A percentile compares a stretch with the other conserved stretches of the same genome.
Evolutionary conservation across 129 eudicot species (phyloP).

Genomic region (Escallonia herrerae): DNA sequence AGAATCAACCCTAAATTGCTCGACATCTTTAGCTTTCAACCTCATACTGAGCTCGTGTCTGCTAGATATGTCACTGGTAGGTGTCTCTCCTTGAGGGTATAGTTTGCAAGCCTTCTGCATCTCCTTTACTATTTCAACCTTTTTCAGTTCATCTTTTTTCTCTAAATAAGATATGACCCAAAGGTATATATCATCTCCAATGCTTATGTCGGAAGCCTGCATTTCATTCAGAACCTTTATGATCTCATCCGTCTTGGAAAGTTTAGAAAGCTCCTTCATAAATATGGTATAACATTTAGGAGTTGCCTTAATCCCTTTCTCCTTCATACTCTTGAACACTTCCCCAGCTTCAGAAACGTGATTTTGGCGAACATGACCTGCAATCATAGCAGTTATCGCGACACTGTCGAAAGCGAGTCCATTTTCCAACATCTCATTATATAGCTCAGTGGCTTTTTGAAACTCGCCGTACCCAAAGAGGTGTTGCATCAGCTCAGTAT

Average conservation of each 20-base stretch:
- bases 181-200: slow-evolving; percentile 33
- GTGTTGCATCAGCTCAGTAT: slow-evolving; percentile 72
- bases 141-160: slow-evolving; percentile 38
- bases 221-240: slow-evolving; percentile 48
- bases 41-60: slow-evolving; percentile 11
- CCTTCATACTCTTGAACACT: slow-evolving; percentile 47
- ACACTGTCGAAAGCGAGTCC: slow-evolving; percentile 55
- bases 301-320: slow-evolving; percentile 51
- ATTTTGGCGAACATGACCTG: slow-evolving; percentile 57
- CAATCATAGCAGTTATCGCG: slow-evolving; percentile 55
- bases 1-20: slow-evolving; percentile 16
- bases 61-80: background rate
- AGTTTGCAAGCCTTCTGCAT: slow-evolving; percentile 17
- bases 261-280: slow-evolving; percentile 66
- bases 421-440: slow-evolving; percentile 44
- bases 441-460: slow-evolving; percentile 55
- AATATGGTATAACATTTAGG: slow-evolving; percentile 41
- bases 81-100: slow-evolving; percentile 14
- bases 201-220: slow-evolving; percentile 29
- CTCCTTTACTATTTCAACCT: slow-evolving; percentile 24
- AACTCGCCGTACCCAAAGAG: slow-evolving; percentile 41
- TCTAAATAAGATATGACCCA: slow-evolving; percentile 36
- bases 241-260: slow-evolving; percentile 48
- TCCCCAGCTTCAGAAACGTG: slow-evolving; percentile 58
- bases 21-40: slow-evolving; percentile 10